These are phyloP conservation scores for Claviceps capensis DNA, from an alignment of 2,329 filamentous ascomycete species.

Conservation along the genomic window DNA sequence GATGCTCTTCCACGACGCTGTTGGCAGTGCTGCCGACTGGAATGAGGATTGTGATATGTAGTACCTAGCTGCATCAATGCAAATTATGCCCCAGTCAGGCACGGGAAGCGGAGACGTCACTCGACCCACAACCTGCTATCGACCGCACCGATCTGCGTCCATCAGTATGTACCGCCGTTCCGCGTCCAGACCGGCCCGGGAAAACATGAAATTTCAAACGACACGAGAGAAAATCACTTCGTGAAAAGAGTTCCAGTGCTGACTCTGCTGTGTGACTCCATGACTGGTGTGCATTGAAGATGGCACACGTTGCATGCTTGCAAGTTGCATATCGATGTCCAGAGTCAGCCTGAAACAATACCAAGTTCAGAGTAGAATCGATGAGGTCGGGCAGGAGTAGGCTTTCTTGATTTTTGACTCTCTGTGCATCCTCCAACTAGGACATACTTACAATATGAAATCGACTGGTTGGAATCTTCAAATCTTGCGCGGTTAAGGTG, in stretches of 20 bases:
- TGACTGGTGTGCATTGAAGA: neutral
- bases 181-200: conserved; percentile 3
- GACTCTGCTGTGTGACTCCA: neutral
- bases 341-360: neutral
- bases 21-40: neutral
- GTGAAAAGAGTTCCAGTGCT: neutral
- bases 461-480: too few species aligned
- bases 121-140: conserved; percentile 1
- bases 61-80: neutral
- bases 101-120: conserved; percentile 2
- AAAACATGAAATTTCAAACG: neutral
- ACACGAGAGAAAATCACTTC: neutral
- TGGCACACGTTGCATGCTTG: neutral
- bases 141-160: conserved; percentile 6
- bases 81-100: neutral
- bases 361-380: neutral
- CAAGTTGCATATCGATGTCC: neutral
- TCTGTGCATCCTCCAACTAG: neutral
- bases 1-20: neutral
- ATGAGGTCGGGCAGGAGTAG: neutral
- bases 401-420: neutral
- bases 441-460: too few species aligned
- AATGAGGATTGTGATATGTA: neutral
- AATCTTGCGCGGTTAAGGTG: too few species aligned
- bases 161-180: conserved; percentile 1